Evolutionary conservation across 2,329 filamentous ascomycete genomes (phyloP).

Genomic region (Ampelomyces quisqualis): DNA sequence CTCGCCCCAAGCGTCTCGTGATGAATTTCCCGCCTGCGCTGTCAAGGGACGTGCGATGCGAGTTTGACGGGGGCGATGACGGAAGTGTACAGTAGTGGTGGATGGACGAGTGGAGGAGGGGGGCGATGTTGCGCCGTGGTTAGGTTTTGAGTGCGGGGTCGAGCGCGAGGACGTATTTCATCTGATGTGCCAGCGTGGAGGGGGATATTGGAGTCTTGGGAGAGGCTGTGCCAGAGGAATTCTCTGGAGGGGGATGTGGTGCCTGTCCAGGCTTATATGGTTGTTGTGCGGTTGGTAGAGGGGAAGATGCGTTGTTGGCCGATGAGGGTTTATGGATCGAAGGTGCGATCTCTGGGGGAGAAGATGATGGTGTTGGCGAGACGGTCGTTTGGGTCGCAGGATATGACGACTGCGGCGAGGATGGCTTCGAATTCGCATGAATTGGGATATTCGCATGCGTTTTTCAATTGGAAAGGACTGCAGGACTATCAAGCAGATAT

Average conservation of each 20-base stretch:
- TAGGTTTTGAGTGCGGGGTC: slow-evolving; percentile 13
- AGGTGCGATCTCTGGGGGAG: slow-evolving; percentile 22
- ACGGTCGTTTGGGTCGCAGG: slow-evolving; percentile 32
- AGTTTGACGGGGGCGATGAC: slow-evolving; percentile 13
- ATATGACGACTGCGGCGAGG: slow-evolving; percentile 11
- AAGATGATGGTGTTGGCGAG: slow-evolving; percentile 35
- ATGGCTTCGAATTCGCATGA: slow-evolving; percentile 28
- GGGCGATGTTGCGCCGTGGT: slow-evolving; percentile 11
- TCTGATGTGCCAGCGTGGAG: neutral
- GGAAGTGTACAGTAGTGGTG: slow-evolving; percentile 14
- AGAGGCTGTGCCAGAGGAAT: slow-evolving; percentile 16
- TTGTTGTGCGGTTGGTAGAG: slow-evolving; percentile 2
- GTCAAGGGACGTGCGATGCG: slow-evolving; percentile 14
- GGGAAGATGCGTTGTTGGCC: slow-evolving; percentile 12
- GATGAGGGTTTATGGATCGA: slow-evolving; percentile 17
- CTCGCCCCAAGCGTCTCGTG: slow-evolving; percentile 3
- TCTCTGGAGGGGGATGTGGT: slow-evolving; percentile 9
- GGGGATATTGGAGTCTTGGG: slow-evolving; percentile 9
- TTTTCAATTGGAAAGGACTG: neutral
- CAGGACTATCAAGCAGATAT: neutral
- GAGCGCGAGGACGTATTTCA: neutral
- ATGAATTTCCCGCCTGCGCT: slow-evolving; percentile 26
- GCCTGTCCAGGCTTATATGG: slow-evolving; percentile 18
- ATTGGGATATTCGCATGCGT: slow-evolving; percentile 6
- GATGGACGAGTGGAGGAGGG: slow-evolving; percentile 9